Conservation (phyloP, 164 flowering plant genomes). For the Vitis amurensis region DNA sequence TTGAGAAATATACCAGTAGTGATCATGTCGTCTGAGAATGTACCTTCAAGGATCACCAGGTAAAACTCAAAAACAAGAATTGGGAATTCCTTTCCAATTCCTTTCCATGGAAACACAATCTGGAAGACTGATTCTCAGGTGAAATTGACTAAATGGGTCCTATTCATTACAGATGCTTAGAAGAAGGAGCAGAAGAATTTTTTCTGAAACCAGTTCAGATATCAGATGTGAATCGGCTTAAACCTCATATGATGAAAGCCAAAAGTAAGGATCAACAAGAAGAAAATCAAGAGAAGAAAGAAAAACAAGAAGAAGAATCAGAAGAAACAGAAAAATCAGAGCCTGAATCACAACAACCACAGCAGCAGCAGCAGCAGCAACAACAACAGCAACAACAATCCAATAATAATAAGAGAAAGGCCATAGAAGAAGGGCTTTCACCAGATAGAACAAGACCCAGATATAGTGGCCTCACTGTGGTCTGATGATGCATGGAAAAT, state of each 20-base stretch:
- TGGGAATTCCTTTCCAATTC: not conserved
- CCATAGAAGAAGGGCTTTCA: slow-evolving; percentile 51
- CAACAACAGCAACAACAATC: slow-evolving; percentile 13
- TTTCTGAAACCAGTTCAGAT: slow-evolving; percentile 70
- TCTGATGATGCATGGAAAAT: slow-evolving; percentile 21
- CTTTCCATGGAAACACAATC: not conserved
- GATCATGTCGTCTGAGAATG: slow-evolving; percentile 95
- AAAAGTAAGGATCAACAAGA: slow-evolving; percentile 29
- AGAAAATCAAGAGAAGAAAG: slow-evolving; percentile 4
- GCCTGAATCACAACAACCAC: slow-evolving; percentile 12
- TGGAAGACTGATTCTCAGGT: not conserved
- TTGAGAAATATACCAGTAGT: slow-evolving; percentile 87
- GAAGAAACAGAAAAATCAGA: slow-evolving; percentile 11
- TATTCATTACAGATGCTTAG: slow-evolving; percentile 69
- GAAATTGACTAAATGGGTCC: slow-evolving; percentile 3
- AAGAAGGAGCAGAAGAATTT: slow-evolving; percentile 92
- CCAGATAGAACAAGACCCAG: slow-evolving; percentile 60
- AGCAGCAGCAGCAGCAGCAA: slow-evolving; percentile 14
- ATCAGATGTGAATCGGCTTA: slow-evolving; percentile 67
- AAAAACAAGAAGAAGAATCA: not conserved
- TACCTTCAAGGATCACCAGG: slow-evolving; percentile 87
- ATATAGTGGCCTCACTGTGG: slow-evolving; percentile 48
- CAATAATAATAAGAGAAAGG: slow-evolving; percentile 53
- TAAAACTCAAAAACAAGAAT: slow-evolving; percentile 21
- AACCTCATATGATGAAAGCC: slow-evolving; percentile 62